Percentiles rank a stretch among this genome's conserved stretches.
Conservation (phyloP, 2,329 filamentous ascomycete genomes). For the Penicillium sp. region DNA sequence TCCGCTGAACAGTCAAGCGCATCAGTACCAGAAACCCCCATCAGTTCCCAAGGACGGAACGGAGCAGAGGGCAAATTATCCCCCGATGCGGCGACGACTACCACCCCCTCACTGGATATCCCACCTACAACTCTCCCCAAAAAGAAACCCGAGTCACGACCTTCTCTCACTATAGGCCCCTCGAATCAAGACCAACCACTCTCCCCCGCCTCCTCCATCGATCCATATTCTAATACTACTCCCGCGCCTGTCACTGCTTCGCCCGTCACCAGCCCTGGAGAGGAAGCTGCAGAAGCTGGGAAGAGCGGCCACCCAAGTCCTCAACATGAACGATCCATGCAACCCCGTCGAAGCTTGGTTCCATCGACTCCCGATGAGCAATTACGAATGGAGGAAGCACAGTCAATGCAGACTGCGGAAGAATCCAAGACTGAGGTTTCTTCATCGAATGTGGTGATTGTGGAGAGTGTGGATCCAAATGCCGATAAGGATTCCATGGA, state of each 20-base stretch:
- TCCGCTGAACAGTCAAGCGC: conserved; percentile 27
- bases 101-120: conserved; percentile 16
- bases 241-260: conserved; percentile 68
- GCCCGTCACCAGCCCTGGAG: conserved; percentile 72
- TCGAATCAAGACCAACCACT: conserved; percentile 38
- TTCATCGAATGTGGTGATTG: conserved; percentile 28
- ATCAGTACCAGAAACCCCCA: conserved; percentile 23
- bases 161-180: conserved; percentile 30
- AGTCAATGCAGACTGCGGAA: conserved; percentile 37
- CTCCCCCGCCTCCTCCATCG: conserved; percentile 64
- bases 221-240: conserved; percentile 70
- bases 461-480: conserved; percentile 22
- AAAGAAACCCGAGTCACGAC: conserved; percentile 30
- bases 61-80: conserved; percentile 20
- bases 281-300: conserved; percentile 52
- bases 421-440: conserved; percentile 12
- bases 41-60: conserved; percentile 25
- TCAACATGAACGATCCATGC: conserved; percentile 24
- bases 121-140: conserved; percentile 18
- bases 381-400: conserved; percentile 56
- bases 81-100: conserved; percentile 16
- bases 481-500: conserved; percentile 20
- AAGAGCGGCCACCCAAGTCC: conserved; percentile 42
- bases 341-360: conserved; percentile 30
- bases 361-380: conserved; percentile 61